phyloP scores from a whole-genome alignment of 306 rosid species.

The Gillenia trifoliata region DNA sequence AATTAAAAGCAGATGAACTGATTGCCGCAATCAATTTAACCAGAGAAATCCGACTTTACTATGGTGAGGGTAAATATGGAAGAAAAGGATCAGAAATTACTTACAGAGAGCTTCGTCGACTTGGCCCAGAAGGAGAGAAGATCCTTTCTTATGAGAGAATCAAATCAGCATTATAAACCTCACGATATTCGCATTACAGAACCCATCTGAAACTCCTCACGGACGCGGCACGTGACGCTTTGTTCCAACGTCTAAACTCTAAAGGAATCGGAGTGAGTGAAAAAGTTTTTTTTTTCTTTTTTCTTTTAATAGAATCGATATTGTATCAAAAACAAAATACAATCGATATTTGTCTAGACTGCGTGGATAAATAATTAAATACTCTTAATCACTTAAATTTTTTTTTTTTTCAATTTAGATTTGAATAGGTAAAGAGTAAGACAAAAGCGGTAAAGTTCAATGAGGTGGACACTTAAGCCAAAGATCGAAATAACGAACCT shows the following conservation, averaged over 20 bases:
- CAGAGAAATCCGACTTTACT: neutral
- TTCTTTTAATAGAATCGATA: too few relatives aligned
- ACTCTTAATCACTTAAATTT: too few relatives aligned
- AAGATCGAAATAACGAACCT: too few relatives aligned
- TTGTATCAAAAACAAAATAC: too few relatives aligned
- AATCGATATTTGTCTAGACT: too few relatives aligned
- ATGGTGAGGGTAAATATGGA: neutral
- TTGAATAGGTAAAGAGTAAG: too few relatives aligned
- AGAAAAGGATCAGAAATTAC: neutral
- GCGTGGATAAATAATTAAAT: too few relatives aligned
- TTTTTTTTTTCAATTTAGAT: neutral
- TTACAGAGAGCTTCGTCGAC: slow-evolving; percentile 4
- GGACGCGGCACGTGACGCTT: slow-evolving; percentile 20
- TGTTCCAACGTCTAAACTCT: too few relatives aligned
- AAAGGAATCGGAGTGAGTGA: neutral
- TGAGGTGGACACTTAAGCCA: too few relatives aligned
- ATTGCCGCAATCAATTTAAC: neutral
- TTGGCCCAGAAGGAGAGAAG: neutral
- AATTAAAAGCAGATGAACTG: neutral
- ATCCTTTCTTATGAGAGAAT: neutral
- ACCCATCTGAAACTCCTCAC: neutral
- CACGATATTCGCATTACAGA: neutral
- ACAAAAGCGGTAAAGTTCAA: too few relatives aligned
- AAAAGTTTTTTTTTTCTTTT: neutral
- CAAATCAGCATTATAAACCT: neutral